Percentiles rank a stretch among this genome's conserved stretches.
These are phyloP conservation scores for Spergularia azorica DNA, from an alignment of 179 eudicot species.

Conservation along the genomic window DNA sequence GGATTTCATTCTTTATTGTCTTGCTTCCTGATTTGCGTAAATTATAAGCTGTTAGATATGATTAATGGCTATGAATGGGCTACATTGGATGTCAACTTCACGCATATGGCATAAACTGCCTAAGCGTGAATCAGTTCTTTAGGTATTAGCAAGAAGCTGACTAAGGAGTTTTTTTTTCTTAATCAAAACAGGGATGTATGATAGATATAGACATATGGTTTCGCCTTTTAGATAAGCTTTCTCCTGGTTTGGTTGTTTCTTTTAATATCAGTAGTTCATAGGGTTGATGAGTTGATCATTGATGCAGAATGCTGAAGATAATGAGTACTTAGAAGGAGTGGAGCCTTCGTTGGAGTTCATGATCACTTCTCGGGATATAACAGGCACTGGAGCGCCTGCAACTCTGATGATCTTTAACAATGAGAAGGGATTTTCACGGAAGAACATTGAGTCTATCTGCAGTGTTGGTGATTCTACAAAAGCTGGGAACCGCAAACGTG, in stretches of 20 bases:
- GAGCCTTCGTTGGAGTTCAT: slow-evolving; percentile 68
- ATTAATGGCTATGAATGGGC: no score
- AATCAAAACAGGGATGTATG: no score
- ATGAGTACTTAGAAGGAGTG: slow-evolving; percentile 58
- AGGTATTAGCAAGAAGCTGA: no score
- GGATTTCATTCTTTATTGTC: no score
- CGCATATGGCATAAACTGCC: no score
- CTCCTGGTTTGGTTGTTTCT: neutral
- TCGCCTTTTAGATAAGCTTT: neutral
- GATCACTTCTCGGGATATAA: slow-evolving; percentile 61
- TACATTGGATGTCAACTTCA: no score
- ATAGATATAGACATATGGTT: neutral
- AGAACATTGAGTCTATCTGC: slow-evolving; percentile 71
- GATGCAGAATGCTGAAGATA: slow-evolving; percentile 79
- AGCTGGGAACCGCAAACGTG: slow-evolving; percentile 58
- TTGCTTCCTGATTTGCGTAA: no score
- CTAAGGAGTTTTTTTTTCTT: neutral
- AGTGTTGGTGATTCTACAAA: slow-evolving; percentile 68
- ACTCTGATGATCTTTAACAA: slow-evolving; percentile 68
- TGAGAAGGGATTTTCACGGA: slow-evolving; percentile 62
- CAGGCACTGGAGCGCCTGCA: slow-evolving; percentile 61
- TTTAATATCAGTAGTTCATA: neutral
- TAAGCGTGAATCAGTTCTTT: no score
- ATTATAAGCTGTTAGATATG: no score
- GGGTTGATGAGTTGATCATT: neutral